phyloP scores from a whole-genome alignment of 148 eudicot species.

The Camellia lanceoleosa region DNA sequence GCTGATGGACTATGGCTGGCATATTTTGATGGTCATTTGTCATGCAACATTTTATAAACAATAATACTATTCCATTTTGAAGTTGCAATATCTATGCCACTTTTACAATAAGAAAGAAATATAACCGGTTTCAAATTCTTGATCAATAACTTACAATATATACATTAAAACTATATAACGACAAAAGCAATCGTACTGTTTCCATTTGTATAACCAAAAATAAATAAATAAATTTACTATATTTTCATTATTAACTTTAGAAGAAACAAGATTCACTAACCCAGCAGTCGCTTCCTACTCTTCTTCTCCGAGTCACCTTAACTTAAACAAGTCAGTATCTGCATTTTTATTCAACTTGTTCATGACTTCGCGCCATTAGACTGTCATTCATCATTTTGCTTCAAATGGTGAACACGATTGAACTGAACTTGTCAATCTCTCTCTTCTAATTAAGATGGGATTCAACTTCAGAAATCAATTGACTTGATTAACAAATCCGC shows the following conservation, averaged over 20 bases:
- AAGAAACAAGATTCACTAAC: background rate
- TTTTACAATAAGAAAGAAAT: too few species aligned
- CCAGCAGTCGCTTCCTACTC: background rate
- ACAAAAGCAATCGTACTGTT: too few species aligned
- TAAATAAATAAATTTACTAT: background rate
- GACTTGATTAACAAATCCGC: conserved; percentile 85
- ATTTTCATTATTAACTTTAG: background rate
- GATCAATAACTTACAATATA: background rate
- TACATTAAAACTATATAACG: background rate
- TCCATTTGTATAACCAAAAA: too few species aligned
- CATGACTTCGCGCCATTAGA: background rate
- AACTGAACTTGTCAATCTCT: background rate
- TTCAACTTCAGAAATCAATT: conserved; percentile 39
- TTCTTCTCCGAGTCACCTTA: background rate
- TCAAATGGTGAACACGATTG: background rate
- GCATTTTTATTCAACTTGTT: background rate
- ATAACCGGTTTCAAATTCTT: background rate
- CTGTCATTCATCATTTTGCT: background rate
- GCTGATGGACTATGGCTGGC: background rate
- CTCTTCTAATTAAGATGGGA: background rate
- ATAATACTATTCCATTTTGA: too few species aligned
- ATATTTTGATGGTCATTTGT: background rate
- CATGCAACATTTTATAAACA: too few species aligned
- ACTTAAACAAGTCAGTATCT: background rate
- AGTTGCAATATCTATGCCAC: too few species aligned